Evolutionary conservation across 2,329 filamentous ascomycete genomes (phyloP), one percentile per base, ranked within the genome.

Genomic region (Cladosporium sp.): DNA sequence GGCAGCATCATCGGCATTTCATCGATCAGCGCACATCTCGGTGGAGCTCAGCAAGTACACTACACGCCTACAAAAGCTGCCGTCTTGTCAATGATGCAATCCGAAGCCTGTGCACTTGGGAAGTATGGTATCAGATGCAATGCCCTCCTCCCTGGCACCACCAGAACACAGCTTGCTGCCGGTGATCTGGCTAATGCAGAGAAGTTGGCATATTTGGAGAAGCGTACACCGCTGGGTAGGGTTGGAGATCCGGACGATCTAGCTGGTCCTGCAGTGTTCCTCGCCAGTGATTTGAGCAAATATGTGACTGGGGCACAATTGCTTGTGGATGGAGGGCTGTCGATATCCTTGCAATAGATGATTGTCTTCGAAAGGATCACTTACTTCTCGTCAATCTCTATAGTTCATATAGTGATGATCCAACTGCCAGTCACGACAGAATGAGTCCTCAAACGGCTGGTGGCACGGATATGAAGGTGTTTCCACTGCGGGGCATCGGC

Each of bases 51-150:
- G 43, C 89, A 95, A 72, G 84, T 82, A 22, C 89, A 95, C 66
- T 95, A 95, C 71, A 95, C 89, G 11, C 87, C 89, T 7, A 95
- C 89, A 13, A 95, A 95, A 70, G 89, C 89, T 0, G 89, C 88
- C 2, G 79, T 95, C 2, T 67, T 87, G 33, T 87, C 82, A 43
- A 76, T 95, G 43, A 93, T 95, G 81, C 89, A 95, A 73, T 89
- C 84, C 58, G 83, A 82, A 37, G 89, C 89, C 0, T 86, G 88
- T 34, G 87, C 89, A 8, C 70, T 95, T 40, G 89, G 89, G 0
- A 79, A 81, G 63, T 80, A 93, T 67, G 75, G 77, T 3, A 89
- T 95, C 52, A 73, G 89, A 49, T 95, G 89, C 67, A 95, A 95
- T 68, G 87, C 89, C 1, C 70, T 95, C 51, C 71, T 95, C 11